These are phyloP conservation scores for Fusarium sacchari DNA, from an alignment of 2,329 filamentous ascomycete genomes.

Conservation along the genomic window DNA sequence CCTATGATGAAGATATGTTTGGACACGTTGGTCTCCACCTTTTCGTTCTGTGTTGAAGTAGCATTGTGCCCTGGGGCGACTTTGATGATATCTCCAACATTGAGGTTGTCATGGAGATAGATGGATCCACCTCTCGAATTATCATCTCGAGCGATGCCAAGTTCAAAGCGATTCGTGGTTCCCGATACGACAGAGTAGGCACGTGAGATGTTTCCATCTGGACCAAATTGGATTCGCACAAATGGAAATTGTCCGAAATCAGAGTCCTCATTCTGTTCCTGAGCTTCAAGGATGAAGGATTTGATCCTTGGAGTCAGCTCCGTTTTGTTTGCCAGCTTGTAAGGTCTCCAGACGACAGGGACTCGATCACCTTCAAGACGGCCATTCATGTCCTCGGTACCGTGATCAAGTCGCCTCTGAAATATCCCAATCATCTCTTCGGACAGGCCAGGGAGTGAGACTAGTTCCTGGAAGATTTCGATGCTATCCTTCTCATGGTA, in stretches of 20 bases:
- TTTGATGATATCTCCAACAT: conserved; percentile 9
- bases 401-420: conserved; percentile 1
- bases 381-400: conserved; percentile 19
- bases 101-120: conserved; percentile 6
- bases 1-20: conserved; percentile 23
- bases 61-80: background rate
- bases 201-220: background rate
- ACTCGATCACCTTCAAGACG: conserved; percentile 15
- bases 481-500: conserved; percentile 21
- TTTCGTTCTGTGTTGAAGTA: accelerated
- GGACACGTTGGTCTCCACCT: no score
- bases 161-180: conserved; percentile 1
- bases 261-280: background rate
- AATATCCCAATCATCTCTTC: conserved; percentile 23
- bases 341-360: conserved; percentile 14
- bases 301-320: conserved; percentile 6
- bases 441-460: background rate
- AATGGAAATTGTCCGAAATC: conserved; percentile 5
- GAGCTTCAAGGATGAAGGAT: conserved; percentile 9
- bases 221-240: conserved; percentile 15
- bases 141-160: conserved; percentile 10
- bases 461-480: conserved; percentile 3
- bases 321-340: conserved; percentile 11
- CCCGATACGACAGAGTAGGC: conserved; percentile 26
- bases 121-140: conserved; percentile 20